Percentiles rank a stretch among this genome's conserved stretches.
Evolutionary conservation across 2,329 filamentous ascomycete genomes (phyloP).

Genomic region (Monosporascus sp.): DNA sequence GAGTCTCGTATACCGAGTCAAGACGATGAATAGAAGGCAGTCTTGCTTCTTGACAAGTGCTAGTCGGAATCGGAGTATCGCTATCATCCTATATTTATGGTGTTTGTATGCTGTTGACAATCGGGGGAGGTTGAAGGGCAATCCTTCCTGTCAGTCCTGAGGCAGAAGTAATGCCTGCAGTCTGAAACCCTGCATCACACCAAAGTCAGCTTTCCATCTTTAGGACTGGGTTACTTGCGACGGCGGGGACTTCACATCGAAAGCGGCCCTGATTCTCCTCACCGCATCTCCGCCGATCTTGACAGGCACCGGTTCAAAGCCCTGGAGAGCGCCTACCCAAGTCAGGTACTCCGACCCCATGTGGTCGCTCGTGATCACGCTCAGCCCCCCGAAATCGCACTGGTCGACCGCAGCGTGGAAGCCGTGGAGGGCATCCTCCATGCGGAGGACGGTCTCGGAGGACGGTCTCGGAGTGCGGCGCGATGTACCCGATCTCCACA

Average conservation of each 20-base stretch:
- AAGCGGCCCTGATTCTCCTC: constrained; percentile 13
- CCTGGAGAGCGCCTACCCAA: constrained; percentile 12
- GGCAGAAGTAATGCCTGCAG: constrained; percentile 9
- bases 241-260: constrained; percentile 16
- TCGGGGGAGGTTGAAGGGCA: background rate
- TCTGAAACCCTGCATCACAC: constrained; percentile 9
- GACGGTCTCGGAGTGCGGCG: constrained; percentile 7
- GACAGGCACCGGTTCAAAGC: constrained; percentile 5
- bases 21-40: too few relatives aligned
- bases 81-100: background rate
- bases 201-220: constrained; percentile 1
- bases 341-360: constrained; percentile 13
- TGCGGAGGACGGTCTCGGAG: constrained; percentile 10
- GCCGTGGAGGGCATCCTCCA: constrained; percentile 13
- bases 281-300: constrained; percentile 3
- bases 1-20: too few relatives aligned
- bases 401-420: constrained; percentile 14
- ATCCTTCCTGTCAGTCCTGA: background rate
- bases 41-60: too few relatives aligned
- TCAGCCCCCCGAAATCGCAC: constrained; percentile 16
- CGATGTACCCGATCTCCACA: constrained; percentile 17
- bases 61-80: too few relatives aligned
- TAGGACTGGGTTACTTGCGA: background rate
- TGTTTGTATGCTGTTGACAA: background rate
- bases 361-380: constrained; percentile 9